Evolutionary conservation across 2,329 filamentous ascomycete genomes (phyloP), one percentile per base, ranked within the genome.

Genomic region (Lasiodiplodia theobromae): DNA sequence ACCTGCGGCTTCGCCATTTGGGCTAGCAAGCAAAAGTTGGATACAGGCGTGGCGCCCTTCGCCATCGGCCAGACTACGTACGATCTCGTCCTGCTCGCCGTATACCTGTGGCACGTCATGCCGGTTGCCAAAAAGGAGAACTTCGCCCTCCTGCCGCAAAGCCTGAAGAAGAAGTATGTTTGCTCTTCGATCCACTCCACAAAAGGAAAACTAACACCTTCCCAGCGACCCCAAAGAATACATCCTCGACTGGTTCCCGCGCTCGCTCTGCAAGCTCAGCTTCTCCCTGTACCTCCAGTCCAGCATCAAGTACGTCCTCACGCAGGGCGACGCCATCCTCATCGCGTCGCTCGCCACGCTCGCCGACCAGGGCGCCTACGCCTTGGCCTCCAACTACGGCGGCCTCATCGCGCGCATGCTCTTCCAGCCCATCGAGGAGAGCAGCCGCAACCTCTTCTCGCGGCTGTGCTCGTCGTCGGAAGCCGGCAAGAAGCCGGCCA

Each of bases 371-470:
- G 96, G 96, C 16, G 89, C 93, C 44, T 99, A 98, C 76, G 93
- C 94, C 0, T 86, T 99, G 5, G 96, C 95, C 65, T 94, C 94
- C 74, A 99, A 98, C 79, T 99, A 86, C 77, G 96, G 96, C 25
- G 92, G 94, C 2, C 87, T 99, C 0, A 83, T 97, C 34, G 96
- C 96, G 0, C 88, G 96, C 3, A 88, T 98, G 71, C 83, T 99
- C 63, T 95, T 99, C 78, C 96, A 98, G 75, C 96, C 96, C 8
- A 89, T 99, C 69, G 96, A 99, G 79, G 96, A 99, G 80, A 95
- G 91, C 77, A 94, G 92, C 71, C 91, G 96, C 49, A 94, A 91
- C 76, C 90, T 97, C 76, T 97, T 98, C 74, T 94, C 93, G 65
- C 91, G 91, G 40, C 84, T 97, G 0, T 88, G 97, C 25, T 82